Evolutionary conservation across 208 protist genomes (phyloP).

Genomic region (Acanthamoeba quina): DNA sequence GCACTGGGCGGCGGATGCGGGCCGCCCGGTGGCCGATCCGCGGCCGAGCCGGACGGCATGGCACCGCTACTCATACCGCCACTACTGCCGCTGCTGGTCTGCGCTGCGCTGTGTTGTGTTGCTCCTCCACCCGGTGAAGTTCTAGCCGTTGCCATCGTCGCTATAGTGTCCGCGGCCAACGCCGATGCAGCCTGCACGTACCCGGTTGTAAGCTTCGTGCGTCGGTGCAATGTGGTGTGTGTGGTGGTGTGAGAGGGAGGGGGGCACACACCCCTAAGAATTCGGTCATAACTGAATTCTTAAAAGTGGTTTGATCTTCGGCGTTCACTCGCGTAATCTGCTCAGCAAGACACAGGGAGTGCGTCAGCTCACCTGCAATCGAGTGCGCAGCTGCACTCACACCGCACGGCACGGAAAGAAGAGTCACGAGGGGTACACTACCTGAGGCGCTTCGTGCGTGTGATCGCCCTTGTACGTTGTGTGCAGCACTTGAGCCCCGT

Average conservation of each 20-base stretch:
- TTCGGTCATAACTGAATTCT: slow-evolving; percentile 66
- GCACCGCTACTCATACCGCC: not conserved
- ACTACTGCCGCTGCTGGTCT: not conserved
- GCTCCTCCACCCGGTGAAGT: not conserved
- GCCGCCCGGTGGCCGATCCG: not conserved
- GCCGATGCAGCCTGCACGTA: not conserved
- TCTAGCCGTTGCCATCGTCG: not conserved
- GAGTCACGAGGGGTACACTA: not conserved
- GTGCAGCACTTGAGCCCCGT: slow-evolving; percentile 23
- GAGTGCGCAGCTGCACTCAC: not conserved
- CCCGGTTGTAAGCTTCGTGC: not conserved
- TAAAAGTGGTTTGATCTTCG: slow-evolving; percentile 58
- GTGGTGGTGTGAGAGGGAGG: no score
- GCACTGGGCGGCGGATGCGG: not conserved
- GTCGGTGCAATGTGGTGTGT: not conserved
- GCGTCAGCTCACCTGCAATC: not conserved
- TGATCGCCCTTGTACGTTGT: slow-evolving; percentile 72
- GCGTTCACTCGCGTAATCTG: slow-evolving; percentile 45
- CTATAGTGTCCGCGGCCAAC: slow-evolving; percentile 12
- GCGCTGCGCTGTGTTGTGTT: not conserved
- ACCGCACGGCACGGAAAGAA: not conserved
- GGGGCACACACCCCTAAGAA: slow-evolving; percentile 23
- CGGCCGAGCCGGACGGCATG: not conserved
- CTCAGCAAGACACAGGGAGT: not conserved
- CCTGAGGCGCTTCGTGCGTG: slow-evolving; percentile 56